Evolutionary conservation across 108 stramenopile genomes (phyloP), one percentile per base, ranked within the genome.

Genomic region (Parmales sp.): DNA sequence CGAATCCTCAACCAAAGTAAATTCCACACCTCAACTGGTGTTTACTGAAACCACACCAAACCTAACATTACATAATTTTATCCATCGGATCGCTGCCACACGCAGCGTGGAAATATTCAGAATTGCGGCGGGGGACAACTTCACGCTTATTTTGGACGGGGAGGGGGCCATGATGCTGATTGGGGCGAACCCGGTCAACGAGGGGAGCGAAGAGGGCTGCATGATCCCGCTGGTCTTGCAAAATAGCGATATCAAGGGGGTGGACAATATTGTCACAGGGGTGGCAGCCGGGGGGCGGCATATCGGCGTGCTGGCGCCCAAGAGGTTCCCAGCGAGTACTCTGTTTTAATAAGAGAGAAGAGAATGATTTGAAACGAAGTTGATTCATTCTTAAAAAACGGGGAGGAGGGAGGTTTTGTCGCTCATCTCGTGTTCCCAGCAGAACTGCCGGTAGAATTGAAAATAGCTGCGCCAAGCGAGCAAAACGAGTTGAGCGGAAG

Each of bases 71-170:
- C n/a, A n/a, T n/a, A n/a, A n/a, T n/a, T n/a, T n/a, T n/a, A n/a
- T n/a, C n/a, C n/a, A n/a, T n/a, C n/a, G n/a, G n/a, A n/a, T n/a
- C n/a, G n/a, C n/a, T n/a, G n/a, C n/a, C n/a, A n/a, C n/a, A n/a
- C n/a, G n/a, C n/a, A n/a, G 54, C 26, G 36, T 60, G 7, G 54
- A 60, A 34, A 34, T 60, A 4, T 60, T 60, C 54, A 60, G 54
- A 34, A 34, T 60, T 34, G 54, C 54, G 11, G 54, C 54, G n/a
- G 54, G 54, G 36, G 54, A 60, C 54, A 60, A 60, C 54, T 60
- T 60, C 54, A 60, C 54, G 26, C 54, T 60, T 3, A 34, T 60
- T 4, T 0, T 60, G 54, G 54, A 60, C 54, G 54, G 36, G 6
- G 54, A 60, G 28, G 54, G 54, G 36, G 54, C 31, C 4, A 11